phyloP scores from a whole-genome alignment of 2,329 filamentous ascomycete species.

The Cladosporium sp. region DNA sequence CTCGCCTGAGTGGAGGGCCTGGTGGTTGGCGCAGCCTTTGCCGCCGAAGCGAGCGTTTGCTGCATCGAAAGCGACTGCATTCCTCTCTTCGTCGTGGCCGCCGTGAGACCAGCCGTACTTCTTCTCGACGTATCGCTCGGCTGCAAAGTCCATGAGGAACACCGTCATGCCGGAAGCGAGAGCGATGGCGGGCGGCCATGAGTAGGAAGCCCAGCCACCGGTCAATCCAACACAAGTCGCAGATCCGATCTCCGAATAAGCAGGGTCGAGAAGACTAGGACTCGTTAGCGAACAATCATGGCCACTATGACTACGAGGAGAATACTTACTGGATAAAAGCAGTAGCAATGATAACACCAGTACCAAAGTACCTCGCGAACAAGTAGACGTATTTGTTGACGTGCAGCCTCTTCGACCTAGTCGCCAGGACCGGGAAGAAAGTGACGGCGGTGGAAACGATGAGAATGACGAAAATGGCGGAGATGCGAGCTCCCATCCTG shows the following conservation, averaged over 20 bases:
- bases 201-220: conserved; percentile 48
- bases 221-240: conserved; percentile 52
- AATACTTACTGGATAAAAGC: conserved; percentile 38
- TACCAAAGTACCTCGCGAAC: conserved; percentile 45
- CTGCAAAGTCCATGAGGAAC: conserved; percentile 48
- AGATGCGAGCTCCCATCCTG: conserved; percentile 40
- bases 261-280: conserved; percentile 33
- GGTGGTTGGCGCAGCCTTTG: conserved; percentile 30
- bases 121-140: conserved; percentile 48
- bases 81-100: conserved; percentile 15
- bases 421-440: conserved; percentile 45
- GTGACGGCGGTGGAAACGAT: conserved; percentile 37
- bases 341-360: conserved; percentile 45
- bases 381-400: conserved; percentile 43
- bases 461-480: conserved; percentile 40
- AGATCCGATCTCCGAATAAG: conserved; percentile 26
- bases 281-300: background rate
- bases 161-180: conserved; percentile 45
- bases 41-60: conserved; percentile 21
- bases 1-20: conserved; percentile 40
- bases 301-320: background rate
- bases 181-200: conserved; percentile 51
- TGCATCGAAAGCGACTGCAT: conserved; percentile 22
- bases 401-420: conserved; percentile 31
- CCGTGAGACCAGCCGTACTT: conserved; percentile 40